phyloP scores from a whole-genome alignment of 768 basidiomycete species.

The Hirschioporus abietinus region DNA sequence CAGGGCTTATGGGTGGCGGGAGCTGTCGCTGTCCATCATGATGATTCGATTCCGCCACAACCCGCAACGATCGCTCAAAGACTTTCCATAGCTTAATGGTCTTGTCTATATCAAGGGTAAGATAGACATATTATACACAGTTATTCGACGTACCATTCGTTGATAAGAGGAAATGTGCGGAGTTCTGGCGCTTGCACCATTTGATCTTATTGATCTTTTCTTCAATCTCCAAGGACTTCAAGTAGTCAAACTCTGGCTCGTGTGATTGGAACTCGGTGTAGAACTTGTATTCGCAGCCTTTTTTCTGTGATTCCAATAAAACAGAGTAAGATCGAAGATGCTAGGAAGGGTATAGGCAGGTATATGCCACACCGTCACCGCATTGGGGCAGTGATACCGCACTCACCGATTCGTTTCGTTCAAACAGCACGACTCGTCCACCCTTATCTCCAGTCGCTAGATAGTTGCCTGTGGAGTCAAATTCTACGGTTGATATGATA shows the following conservation, averaged over 20 bases:
- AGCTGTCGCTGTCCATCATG: constrained; percentile 70
- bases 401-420: constrained; percentile 93
- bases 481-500: constrained; percentile 99
- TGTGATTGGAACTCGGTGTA: constrained; percentile 99
- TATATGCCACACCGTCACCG: constrained; percentile 13
- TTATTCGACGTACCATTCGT: constrained; percentile 73
- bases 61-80: constrained; percentile 95
- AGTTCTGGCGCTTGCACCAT: constrained; percentile 98
- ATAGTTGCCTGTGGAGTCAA: constrained; percentile 98
- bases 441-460: constrained; percentile 99
- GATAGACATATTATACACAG: background rate
- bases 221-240: constrained; percentile 99
- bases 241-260: constrained; percentile 99
- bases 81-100: constrained; percentile 99
- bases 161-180: constrained; percentile 93
- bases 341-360: constrained; percentile 28
- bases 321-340: constrained; percentile 16
- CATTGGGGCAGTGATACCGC: constrained; percentile 6
- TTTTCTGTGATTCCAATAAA: constrained; percentile 63
- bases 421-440: constrained; percentile 96
- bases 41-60: constrained; percentile 96
- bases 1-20: constrained; percentile 51
- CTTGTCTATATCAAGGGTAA: constrained; percentile 62
- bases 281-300: constrained; percentile 99
- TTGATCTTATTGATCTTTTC: constrained; percentile 99